phyloP scores from a whole-genome alignment of 306 rosid genomes.

The Cucumis sativus region Cucumber_9930_V3 NC_026661.2:22235501-22236000 shows the following conservation, averaged over 20 bases:
- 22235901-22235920: constrained; percentile 15
- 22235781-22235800: background rate
- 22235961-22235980: background rate
- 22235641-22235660: constrained; percentile 15
- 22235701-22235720: constrained; percentile 26
- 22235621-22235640: constrained; percentile 43
- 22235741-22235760: background rate
- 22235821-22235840: constrained; percentile 12
- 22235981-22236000: background rate
- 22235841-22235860: constrained; percentile 22
- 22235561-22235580: constrained; percentile 14
- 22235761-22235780: background rate
- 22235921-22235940: background rate
- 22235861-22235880: constrained; percentile 11
- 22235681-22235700: constrained; percentile 18
- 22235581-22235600: constrained; percentile 20
- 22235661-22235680: constrained; percentile 25
- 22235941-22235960: background rate
- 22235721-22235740: constrained; percentile 19
- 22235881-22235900: constrained; percentile 12
- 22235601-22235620: constrained; percentile 19
- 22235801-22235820: constrained; percentile 10
- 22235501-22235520: background rate
- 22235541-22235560: constrained; percentile 12
- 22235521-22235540: constrained; percentile 1